Conservation (phyloP, 169 alveolate species). For the Theileria sp. region DNA sequence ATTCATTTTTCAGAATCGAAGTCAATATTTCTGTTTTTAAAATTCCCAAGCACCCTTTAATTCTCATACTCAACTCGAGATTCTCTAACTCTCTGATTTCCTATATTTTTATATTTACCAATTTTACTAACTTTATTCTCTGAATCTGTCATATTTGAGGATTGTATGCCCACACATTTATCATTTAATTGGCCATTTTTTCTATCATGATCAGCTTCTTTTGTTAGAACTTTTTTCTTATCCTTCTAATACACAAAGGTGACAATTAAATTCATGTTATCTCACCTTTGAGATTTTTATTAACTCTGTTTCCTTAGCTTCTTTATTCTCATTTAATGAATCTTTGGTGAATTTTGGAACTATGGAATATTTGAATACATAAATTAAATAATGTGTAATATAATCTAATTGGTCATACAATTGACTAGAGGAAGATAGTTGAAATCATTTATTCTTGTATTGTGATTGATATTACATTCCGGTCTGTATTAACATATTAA, state of each 20-base stretch:
- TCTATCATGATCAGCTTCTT: constrained; percentile 19
- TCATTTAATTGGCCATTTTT: background rate
- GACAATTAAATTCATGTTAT: constrained; percentile 11
- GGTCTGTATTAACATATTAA: background rate
- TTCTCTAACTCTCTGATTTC: constrained; percentile 8
- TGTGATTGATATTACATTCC: background rate
- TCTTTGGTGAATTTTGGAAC: constrained; percentile 38
- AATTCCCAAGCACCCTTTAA: constrained; percentile 29
- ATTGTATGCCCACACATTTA: background rate
- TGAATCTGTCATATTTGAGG: background rate
- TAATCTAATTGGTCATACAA: constrained; percentile 21
- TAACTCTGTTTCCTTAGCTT: background rate
- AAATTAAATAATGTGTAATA: background rate
- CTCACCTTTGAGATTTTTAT: background rate
- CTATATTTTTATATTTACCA: background rate
- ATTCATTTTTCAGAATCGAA: constrained; percentile 12
- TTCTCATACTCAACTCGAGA: constrained; percentile 16
- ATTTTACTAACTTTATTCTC: constrained; percentile 2
- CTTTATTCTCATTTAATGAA: constrained; percentile 30
- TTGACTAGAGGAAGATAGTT: constrained; percentile 20
- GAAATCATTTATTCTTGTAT: constrained; percentile 16
- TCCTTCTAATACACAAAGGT: constrained; percentile 39
- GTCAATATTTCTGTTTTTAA: constrained; percentile 3
- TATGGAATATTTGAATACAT: constrained; percentile 32
- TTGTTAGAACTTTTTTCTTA: constrained; percentile 40